phyloP scores from a whole-genome alignment of 768 basidiomycete genomes.

The Tephrocybe sp. region DNA sequence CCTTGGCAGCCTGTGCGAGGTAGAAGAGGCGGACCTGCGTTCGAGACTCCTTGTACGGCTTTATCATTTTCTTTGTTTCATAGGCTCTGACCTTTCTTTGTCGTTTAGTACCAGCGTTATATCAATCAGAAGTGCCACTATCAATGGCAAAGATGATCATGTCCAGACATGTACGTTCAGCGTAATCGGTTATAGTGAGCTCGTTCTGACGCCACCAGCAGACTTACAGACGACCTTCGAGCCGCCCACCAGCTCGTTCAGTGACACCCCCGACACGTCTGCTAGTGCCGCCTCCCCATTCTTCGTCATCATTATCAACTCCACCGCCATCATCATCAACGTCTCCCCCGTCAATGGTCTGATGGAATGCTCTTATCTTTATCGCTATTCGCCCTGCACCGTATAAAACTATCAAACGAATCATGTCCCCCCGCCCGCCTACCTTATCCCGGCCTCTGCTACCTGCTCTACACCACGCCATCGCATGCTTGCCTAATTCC shows the following conservation, averaged over 20 bases:
- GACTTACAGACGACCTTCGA: slow-evolving; percentile 24
- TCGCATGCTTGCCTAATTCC: slow-evolving; percentile 11
- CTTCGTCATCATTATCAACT: too few relatives aligned
- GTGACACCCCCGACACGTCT: slow-evolving; percentile 10
- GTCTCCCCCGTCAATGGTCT: slow-evolving; percentile 20
- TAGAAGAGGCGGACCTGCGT: slow-evolving; percentile 23
- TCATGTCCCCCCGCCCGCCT: slow-evolving; percentile 1
- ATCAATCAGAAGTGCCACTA: slow-evolving; percentile 40
- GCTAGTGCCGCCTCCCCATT: slow-evolving; percentile 1
- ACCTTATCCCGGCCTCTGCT: slow-evolving; percentile 4
- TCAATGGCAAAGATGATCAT: slow-evolving; percentile 56
- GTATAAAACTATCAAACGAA: slow-evolving; percentile 1
- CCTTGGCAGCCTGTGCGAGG: slow-evolving; percentile 16
- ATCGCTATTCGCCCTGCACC: slow-evolving; percentile 17
- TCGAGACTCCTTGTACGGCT: slow-evolving; percentile 26
- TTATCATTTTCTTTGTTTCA: not conserved
- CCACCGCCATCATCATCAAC: slow-evolving; percentile 10
- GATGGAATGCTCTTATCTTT: slow-evolving; percentile 21
- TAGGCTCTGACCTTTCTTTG: not conserved
- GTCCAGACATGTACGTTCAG: slow-evolving; percentile 45
- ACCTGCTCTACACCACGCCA: slow-evolving; percentile 5
- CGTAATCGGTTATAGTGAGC: not conserved
- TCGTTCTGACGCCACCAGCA: not conserved
- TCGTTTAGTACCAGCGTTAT: slow-evolving; percentile 38
- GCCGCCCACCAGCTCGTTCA: slow-evolving; percentile 21